Base-by-base conservation (phyloP, 371 early-diverging fungal genomes). In the Smittium mucronatum region DNA sequence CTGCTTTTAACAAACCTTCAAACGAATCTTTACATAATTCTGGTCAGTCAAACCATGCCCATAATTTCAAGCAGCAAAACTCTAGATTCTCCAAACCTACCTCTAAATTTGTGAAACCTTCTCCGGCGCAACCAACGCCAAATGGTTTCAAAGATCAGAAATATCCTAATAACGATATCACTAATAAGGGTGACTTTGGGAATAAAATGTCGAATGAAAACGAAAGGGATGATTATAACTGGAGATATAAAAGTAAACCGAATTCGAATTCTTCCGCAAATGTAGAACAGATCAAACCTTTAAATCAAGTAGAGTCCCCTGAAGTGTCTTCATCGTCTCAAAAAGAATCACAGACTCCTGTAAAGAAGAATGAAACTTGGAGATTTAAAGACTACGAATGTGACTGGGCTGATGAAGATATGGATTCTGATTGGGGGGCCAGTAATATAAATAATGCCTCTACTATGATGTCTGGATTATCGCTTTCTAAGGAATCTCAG, bases 371-470 rank as follows among this genome's bases (percentile, higher is more conserved):
- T 28, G 36, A 34, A 1, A 28, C 25, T 1, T 70, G 69, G 58
- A 69, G 69, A 36, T 1, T 31, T n/a, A 65, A 31, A 34, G 31
- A 17, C 25, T 60, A 63, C 25, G 69, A 72, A 36, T 61, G 68
- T 5, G 73, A 76, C n/a, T 70, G 58, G 35, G 69, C 64, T 63
- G 75, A 74, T 58, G 68, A 57, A 63, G 28, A 57, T 63, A 71
- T 67, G 69, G 57, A 64, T n/a, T 34, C n/a, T n/a, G n/a, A 34
- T 33, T 32, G 36, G 29, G 65, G 34, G 21, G 47, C 47, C 5
- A 47, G 11, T 21, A 47, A 11, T 21, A 21, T 21, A 47, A 47
- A 11, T 21, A 47, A 47, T 21, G 21, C 47, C 47, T 47, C 47
- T 11, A n/a, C n/a, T n/a, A 47, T 47, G 47, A 47, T 47, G 5